phyloP scores from a whole-genome alignment of 2,329 filamentous ascomycete genomes.

The Lecanicillium sp. region DNA sequence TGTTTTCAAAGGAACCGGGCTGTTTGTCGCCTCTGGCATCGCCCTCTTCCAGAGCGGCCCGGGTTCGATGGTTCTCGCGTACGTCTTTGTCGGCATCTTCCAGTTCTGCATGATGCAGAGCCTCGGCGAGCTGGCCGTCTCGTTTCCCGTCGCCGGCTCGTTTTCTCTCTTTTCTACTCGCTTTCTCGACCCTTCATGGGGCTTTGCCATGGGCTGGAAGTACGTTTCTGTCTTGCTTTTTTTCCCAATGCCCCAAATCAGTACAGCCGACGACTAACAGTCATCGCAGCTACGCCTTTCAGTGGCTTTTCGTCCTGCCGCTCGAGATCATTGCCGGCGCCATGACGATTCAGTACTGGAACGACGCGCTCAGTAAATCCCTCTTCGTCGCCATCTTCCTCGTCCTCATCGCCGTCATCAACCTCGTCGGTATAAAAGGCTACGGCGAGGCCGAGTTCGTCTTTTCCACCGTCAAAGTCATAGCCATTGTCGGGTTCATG shows the following conservation, averaged over 20 bases:
- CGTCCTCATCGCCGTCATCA: slow-evolving; percentile 31
- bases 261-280: no score
- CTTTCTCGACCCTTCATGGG: slow-evolving; percentile 82
- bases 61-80: slow-evolving; percentile 64
- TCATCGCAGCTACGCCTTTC: slow-evolving; percentile 60
- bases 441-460: slow-evolving; percentile 24
- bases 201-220: slow-evolving; percentile 89
- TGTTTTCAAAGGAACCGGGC: slow-evolving; percentile 53
- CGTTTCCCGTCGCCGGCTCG: slow-evolving; percentile 77
- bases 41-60: slow-evolving; percentile 65
- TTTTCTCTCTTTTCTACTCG: slow-evolving; percentile 81
- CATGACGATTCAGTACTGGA: slow-evolving; percentile 74
- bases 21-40: slow-evolving; percentile 70
- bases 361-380: slow-evolving; percentile 51
- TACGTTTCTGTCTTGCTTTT: slow-evolving; percentile 30
- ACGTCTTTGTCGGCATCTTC: slow-evolving; percentile 68
- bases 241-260: background rate
- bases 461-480: slow-evolving; percentile 21
- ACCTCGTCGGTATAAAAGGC: slow-evolving; percentile 22
- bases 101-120: slow-evolving; percentile 80
- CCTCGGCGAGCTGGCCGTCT: slow-evolving; percentile 75
- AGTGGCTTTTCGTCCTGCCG: slow-evolving; percentile 72
- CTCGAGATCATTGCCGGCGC: slow-evolving; percentile 76
- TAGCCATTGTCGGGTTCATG: slow-evolving; percentile 22
- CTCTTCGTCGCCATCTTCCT: slow-evolving; percentile 80